phyloP scores from a whole-genome alignment of 805 yeast genomes.

The Cyberlindnera japonica region DNA sequence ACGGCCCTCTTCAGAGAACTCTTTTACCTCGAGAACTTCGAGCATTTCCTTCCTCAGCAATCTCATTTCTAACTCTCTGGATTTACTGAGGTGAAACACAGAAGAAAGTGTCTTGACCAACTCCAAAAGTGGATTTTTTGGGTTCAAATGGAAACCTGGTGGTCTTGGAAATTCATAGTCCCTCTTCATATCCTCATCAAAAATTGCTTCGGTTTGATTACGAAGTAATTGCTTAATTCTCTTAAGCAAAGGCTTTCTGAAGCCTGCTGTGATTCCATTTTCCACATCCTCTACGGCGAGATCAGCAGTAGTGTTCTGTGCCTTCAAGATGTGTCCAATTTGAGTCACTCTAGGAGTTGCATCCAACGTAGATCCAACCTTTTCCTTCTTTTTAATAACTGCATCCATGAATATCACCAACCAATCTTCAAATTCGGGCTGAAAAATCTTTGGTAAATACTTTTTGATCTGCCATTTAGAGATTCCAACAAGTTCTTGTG shows the following conservation, averaged over 20 bases:
- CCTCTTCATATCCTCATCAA: conserved; percentile 56
- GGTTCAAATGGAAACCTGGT: conserved; percentile 64
- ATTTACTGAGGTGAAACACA: conserved; percentile 61
- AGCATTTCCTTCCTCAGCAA: conserved; percentile 71
- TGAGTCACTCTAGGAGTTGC: conserved; percentile 66
- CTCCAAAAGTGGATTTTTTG: conserved; percentile 74
- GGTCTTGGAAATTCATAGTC: conserved; percentile 72
- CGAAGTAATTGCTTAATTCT: conserved; percentile 63
- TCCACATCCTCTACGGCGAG: conserved; percentile 35
- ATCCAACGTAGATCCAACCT: conserved; percentile 29
- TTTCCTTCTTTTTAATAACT: conserved; percentile 50
- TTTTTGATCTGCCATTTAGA: conserved; percentile 79
- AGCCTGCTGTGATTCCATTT: conserved; percentile 48
- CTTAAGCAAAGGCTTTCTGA: conserved; percentile 61
- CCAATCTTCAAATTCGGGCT: conserved; percentile 88
- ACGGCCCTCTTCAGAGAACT: conserved; percentile 71
- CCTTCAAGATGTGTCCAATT: conserved; percentile 49
- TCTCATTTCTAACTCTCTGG: conserved; percentile 68
- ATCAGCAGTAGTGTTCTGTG: conserved; percentile 30
- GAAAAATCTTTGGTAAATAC: conserved; percentile 71
- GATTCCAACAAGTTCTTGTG: conserved; percentile 35
- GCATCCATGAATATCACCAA: conserved; percentile 69
- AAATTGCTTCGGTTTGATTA: conserved; percentile 68
- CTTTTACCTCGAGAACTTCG: conserved; percentile 71
- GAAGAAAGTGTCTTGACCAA: conserved; percentile 73